Percentiles rank a stretch among this genome's conserved stretches.
These are phyloP conservation scores for Penicillium sp. DNA, from an alignment of 2,329 filamentous ascomycete genomes.

Conservation along the genomic window DNA sequence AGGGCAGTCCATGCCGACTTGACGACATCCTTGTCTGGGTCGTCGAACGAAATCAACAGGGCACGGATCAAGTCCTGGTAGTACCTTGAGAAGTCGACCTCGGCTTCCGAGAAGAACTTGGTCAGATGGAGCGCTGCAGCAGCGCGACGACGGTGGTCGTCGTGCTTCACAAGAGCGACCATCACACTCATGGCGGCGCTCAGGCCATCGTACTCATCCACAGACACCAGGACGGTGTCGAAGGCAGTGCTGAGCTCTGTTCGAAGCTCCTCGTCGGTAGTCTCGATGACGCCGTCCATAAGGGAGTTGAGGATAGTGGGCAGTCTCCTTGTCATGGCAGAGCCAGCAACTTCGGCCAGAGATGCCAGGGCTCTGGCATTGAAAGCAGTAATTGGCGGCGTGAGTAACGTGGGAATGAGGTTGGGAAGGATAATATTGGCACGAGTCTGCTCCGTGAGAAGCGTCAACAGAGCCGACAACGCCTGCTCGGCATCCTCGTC, in stretches of 20 bases:
- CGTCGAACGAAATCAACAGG: slow-evolving; percentile 87
- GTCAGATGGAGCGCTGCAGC: slow-evolving; percentile 75
- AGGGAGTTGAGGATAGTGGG: slow-evolving; percentile 89
- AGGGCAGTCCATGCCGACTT: slow-evolving; percentile 87
- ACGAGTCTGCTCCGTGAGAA: slow-evolving; percentile 87
- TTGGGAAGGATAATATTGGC: slow-evolving; percentile 97
- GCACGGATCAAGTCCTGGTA: slow-evolving; percentile 92
- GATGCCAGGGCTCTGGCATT: slow-evolving; percentile 93
- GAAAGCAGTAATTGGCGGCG: slow-evolving; percentile 86
- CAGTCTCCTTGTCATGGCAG: slow-evolving; percentile 84
- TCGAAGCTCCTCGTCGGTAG: slow-evolving; percentile 70
- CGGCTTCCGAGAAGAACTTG: slow-evolving; percentile 77
- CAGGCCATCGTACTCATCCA: slow-evolving; percentile 93
- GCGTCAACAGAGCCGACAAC: slow-evolving; percentile 83
- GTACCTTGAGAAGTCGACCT: slow-evolving; percentile 91
- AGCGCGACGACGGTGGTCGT: slow-evolving; percentile 81
- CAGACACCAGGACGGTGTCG: slow-evolving; percentile 83
- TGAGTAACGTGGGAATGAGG: slow-evolving; percentile 87
- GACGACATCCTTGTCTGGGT: slow-evolving; percentile 77
- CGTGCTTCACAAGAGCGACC: slow-evolving; percentile 81
- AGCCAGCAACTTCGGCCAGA: slow-evolving; percentile 83
- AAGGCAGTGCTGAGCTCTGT: slow-evolving; percentile 76
- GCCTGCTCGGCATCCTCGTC: slow-evolving; percentile 89
- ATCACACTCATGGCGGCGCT: slow-evolving; percentile 96
- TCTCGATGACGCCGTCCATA: slow-evolving; percentile 81